phyloP scores from a whole-genome alignment of 306 rosid species.

The Pyrus communis region DNA sequence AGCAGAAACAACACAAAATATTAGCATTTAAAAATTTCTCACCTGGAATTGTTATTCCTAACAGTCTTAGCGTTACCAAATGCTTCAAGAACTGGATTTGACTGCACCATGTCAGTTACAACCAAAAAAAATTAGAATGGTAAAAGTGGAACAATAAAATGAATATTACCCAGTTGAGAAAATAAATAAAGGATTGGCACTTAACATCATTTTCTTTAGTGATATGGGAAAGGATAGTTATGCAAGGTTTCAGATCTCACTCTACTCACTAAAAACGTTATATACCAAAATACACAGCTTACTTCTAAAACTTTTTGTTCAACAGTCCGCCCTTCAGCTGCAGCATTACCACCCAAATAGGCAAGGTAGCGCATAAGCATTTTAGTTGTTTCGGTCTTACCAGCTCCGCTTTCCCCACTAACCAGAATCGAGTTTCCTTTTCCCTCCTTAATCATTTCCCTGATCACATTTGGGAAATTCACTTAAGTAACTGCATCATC shows the following conservation, averaged over 20 bases:
- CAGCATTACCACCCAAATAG: constrained; percentile 68
- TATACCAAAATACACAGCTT: constrained; percentile 33
- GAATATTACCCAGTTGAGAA: background rate
- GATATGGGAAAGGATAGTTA: background rate
- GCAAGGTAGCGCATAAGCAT: constrained; percentile 94
- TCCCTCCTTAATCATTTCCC: constrained; percentile 77
- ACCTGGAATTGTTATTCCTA: constrained; percentile 91
- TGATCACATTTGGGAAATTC: constrained; percentile 23
- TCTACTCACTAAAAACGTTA: background rate
- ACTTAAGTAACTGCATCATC: constrained; percentile 19
- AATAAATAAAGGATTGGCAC: background rate
- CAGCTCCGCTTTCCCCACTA: constrained; percentile 95
- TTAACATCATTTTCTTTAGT: background rate
- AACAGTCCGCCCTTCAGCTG: constrained; percentile 66
- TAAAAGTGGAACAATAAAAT: background rate
- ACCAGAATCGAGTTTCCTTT: constrained; percentile 86
- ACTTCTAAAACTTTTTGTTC: constrained; percentile 90
- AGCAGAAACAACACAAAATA: background rate
- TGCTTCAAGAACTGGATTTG: constrained; percentile 98
- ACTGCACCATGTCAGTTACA: constrained; percentile 39
- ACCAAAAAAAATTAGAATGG: background rate
- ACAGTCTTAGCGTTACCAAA: constrained; percentile 93
- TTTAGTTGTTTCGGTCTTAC: constrained; percentile 94
- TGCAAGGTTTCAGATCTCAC: background rate
- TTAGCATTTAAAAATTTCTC: constrained; percentile 14